phyloP scores from a whole-genome alignment of 2,329 filamentous ascomycete genomes.

The Domatiomyces catenatus region DNA sequence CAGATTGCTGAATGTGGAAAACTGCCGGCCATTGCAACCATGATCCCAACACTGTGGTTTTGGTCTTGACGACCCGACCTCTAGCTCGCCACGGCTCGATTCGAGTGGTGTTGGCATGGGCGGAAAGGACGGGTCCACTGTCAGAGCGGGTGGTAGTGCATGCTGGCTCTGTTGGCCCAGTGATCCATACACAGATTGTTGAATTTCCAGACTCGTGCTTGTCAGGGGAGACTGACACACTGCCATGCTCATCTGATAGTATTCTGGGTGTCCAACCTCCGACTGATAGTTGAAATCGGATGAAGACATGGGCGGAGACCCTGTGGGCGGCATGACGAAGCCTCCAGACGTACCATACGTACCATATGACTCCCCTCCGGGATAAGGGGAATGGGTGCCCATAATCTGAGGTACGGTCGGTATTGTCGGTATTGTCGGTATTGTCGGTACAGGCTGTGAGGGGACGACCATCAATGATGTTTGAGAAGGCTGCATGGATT shows the following conservation, averaged over 20 bases:
- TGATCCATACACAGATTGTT: background rate
- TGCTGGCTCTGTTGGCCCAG: background rate
- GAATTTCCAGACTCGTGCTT: background rate
- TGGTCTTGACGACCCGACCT: constrained; percentile 39
- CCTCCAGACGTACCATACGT: background rate
- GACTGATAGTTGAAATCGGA: background rate
- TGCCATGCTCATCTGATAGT: background rate
- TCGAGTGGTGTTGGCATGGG: constrained; percentile 10
- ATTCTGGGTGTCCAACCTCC: background rate
- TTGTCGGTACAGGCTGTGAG: background rate
- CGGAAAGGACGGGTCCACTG: constrained; percentile 9
- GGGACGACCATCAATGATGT: background rate
- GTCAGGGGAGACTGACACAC: background rate
- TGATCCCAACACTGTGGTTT: constrained; percentile 97
- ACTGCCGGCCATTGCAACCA: constrained; percentile 87
- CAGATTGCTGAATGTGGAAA: constrained; percentile 92
- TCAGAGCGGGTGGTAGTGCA: constrained; percentile 6
- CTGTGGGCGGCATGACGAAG: background rate
- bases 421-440: no score
- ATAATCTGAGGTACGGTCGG: background rate
- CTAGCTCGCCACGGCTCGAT: constrained; percentile 11
- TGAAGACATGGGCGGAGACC: background rate
- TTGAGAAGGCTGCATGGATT: background rate
- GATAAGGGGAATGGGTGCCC: background rate
- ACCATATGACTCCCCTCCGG: background rate